Conservation (phyloP, 1,284 basidiomycete genomes). For the Rhizopogon hawkerae region DNA sequence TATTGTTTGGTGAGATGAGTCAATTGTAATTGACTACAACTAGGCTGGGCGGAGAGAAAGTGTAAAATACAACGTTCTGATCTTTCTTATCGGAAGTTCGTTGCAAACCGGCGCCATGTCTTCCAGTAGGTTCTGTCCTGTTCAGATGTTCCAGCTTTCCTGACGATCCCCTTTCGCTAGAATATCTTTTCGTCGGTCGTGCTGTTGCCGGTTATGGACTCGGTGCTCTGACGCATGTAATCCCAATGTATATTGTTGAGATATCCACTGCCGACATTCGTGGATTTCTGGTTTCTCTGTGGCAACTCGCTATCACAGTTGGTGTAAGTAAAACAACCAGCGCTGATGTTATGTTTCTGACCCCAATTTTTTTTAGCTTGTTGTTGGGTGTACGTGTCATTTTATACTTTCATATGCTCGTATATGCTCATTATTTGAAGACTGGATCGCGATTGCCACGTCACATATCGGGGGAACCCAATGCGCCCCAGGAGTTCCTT, state of each 20-base stretch:
- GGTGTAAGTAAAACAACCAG: conserved; percentile 17
- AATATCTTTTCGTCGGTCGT: conserved; percentile 26
- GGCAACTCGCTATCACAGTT: conserved; percentile 27
- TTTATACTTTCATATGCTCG: not conserved
- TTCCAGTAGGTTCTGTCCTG: conserved; percentile 10
- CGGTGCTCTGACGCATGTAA: conserved; percentile 26
- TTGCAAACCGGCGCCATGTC: conserved; percentile 27
- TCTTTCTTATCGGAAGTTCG: conserved; percentile 26
- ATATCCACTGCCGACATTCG: conserved; percentile 29
- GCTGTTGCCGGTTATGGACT: conserved; percentile 24
- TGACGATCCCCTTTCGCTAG: conserved; percentile 7
- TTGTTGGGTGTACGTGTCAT: conserved; percentile 23
- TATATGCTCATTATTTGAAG: conserved; percentile 9
- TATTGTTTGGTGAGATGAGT: not conserved
- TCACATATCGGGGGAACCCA: conserved; percentile 28
- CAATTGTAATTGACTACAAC: not conserved
- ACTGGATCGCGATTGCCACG: conserved; percentile 28
- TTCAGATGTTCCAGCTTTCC: not conserved
- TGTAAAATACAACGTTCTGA: conserved; percentile 24
- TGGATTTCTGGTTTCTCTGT: conserved; percentile 25
- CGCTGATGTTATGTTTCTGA: not conserved
- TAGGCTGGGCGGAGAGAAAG: conserved; percentile 25
- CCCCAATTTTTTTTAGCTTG: conserved; percentile 13
- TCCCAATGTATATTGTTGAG: conserved; percentile 30
- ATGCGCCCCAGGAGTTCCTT: conserved; percentile 23